Percentiles rank a stretch among this genome's conserved stretches.
Conservation (phyloP, 23 red algal genomes). For the Gracilaria gracilis region DNA sequence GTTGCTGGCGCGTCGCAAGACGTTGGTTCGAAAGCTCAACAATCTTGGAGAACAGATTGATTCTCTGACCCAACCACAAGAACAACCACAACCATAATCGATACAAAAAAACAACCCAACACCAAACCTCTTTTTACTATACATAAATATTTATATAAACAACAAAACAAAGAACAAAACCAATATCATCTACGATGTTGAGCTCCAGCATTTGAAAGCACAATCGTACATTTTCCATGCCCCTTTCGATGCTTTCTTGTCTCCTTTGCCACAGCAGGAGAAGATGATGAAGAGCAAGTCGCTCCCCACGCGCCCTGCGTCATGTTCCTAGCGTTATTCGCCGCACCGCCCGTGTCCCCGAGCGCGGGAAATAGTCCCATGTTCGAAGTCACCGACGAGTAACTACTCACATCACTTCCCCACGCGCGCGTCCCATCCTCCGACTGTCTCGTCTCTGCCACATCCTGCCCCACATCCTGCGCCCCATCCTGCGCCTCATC, state of each 20-base stretch:
- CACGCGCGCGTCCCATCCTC: neutral
- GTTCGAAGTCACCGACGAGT: constrained; percentile 55
- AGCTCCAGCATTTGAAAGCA: constrained; percentile 49
- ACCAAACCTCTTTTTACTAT: constrained; percentile 7
- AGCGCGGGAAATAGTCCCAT: constrained; percentile 77
- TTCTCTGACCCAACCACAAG: neutral
- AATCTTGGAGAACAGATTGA: constrained; percentile 31
- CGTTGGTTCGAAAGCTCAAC: constrained; percentile 20
- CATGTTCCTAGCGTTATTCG: neutral
- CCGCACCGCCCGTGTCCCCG: neutral
- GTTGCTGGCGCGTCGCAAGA: constrained; percentile 59
- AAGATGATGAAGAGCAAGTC: neutral
- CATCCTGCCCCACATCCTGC: neutral
- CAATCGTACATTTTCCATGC: constrained; percentile 46
- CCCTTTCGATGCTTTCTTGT: neutral
- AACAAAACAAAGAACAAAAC: constrained; percentile 6
- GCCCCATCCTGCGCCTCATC: neutral
- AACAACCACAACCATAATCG: neutral
- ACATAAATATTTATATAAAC: neutral
- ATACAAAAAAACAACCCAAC: neutral
- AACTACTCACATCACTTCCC: constrained; percentile 54
- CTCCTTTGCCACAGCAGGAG: neutral
- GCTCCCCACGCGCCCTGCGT: constrained; percentile 7
- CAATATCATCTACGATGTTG: constrained; percentile 21
- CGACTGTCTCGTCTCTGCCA: neutral